Base-by-base conservation (phyloP, 2,329 filamentous ascomycete genomes). In the Neocatenulostroma microsporum region DNA sequence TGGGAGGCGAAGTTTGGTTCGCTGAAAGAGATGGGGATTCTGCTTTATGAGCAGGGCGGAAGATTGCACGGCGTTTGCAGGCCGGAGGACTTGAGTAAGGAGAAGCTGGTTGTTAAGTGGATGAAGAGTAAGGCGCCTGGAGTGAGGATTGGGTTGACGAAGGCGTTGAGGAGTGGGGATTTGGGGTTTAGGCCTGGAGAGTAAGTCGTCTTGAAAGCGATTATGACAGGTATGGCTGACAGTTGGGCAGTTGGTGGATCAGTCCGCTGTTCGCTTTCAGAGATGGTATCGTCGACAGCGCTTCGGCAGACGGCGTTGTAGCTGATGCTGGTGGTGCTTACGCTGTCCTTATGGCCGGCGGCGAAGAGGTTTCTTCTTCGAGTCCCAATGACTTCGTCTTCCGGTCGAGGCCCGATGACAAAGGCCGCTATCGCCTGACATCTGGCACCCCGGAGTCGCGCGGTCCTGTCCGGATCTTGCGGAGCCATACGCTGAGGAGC, bases 101-200 rank as follows among this genome's bases (percentile, higher is more conserved):
- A 63, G 37, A 62, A 61, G 39, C 44, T 61, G 30, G 36, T 53
- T 19, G 38, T 52, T 12, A 53, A 50, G 28, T 58, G 55, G 51
- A 34, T 48, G 31, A 54, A 64, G 55, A 50, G 50, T 14, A 65
- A 31, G 55, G 37, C 55, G 13, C 47, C 47, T 17, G 48, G 51
- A 2, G 57, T 62, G 11, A n/a, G n/a, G n/a, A n/a, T n/a, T n/a
- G n/a, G n/a, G n/a, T n/a, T n/a, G n/a, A n/a, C n/a, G n/a, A 50
- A 51, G 9, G 55, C 63, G 4, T 59, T 60, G 33, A 53, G 53
- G 27, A 50, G 51, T 27, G 67, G 67, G 5, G 48, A 58, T 41
- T 42, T 69, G n/a, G 64, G 64, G 0, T 71, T 71, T 39, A 53
- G 42, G n/a, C 55, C 66, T 37, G 68, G 68, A 52, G 55, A 62